phyloP scores from a whole-genome alignment of 2,329 filamentous ascomycete species.

The Pseudogymnoascus pannorum region DNA sequence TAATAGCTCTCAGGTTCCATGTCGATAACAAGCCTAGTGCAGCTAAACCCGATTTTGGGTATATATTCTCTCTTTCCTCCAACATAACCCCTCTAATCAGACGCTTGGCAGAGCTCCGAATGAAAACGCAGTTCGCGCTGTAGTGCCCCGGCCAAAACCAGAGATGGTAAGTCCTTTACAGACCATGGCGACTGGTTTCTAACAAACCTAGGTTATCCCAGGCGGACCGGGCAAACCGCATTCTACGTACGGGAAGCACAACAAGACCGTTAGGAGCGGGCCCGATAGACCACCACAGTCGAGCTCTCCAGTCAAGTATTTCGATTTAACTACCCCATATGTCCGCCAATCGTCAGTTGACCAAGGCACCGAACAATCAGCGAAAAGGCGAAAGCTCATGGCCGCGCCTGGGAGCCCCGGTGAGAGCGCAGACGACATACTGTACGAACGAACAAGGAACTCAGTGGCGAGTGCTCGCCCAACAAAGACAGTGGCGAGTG shows the following conservation, averaged over 20 bases:
- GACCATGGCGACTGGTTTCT: neutral
- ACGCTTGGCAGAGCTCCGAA: neutral
- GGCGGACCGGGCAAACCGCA: neutral
- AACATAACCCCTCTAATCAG: neutral
- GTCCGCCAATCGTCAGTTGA: neutral
- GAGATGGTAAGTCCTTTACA: neutral
- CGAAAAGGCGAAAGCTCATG: neutral
- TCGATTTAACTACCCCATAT: neutral
- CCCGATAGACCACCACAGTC: neutral
- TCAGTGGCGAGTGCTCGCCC: neutral
- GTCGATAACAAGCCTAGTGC: neutral
- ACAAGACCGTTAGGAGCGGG: neutral
- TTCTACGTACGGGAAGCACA: neutral
- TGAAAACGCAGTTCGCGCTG: neutral
- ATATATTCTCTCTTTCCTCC: neutral
- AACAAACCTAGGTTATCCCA: neutral
- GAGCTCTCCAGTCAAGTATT: neutral
- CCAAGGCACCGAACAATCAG: neutral
- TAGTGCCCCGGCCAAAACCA: neutral
- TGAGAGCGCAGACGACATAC: neutral
- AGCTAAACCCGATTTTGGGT: conserved; percentile 8
- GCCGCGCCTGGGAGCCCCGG: neutral
- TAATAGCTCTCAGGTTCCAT: neutral
- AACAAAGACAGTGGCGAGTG: neutral
- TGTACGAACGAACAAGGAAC: neutral